These are phyloP conservation scores for Avena atlantica DNA, from an alignment of 176 grass and related monocot species.

Conservation along the genomic window DNA sequence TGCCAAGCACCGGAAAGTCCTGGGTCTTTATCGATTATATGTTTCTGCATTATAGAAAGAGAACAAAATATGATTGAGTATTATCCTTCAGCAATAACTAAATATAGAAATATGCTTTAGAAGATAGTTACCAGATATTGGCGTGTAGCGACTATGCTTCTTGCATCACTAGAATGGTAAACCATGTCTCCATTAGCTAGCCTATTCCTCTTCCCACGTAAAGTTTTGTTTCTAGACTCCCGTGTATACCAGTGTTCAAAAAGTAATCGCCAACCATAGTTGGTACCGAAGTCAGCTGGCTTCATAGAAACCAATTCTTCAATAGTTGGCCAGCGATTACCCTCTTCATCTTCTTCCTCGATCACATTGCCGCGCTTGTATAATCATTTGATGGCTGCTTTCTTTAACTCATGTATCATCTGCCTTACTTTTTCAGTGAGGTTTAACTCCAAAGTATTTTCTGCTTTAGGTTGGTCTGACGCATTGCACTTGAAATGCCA, in stretches of 20 bases:
- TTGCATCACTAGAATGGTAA: neutral
- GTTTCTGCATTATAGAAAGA: no score
- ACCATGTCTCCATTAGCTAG: constrained; percentile 1
- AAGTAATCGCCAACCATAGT: neutral
- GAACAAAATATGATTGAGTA: no score
- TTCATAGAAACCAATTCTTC: neutral
- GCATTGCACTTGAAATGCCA: neutral
- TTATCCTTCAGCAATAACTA: no score
- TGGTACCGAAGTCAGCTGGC: neutral
- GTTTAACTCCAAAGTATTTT: neutral
- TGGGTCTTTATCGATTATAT: no score
- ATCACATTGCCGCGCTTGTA: neutral
- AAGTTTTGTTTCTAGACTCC: neutral
- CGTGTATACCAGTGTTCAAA: neutral
- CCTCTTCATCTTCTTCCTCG: neutral
- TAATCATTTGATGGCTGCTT: neutral
- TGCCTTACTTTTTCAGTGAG: neutral
- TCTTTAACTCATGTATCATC: neutral
- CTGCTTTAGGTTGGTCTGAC: neutral
- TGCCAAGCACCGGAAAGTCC: neutral
- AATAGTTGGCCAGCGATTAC: neutral
- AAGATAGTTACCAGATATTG: no score
- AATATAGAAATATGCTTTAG: no score
- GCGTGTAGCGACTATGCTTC: neutral
- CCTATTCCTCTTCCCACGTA: neutral